phyloP scores from a whole-genome alignment of 495 filamentous ascomycete genomes.

The Penicillium simplicissimum region DNA sequence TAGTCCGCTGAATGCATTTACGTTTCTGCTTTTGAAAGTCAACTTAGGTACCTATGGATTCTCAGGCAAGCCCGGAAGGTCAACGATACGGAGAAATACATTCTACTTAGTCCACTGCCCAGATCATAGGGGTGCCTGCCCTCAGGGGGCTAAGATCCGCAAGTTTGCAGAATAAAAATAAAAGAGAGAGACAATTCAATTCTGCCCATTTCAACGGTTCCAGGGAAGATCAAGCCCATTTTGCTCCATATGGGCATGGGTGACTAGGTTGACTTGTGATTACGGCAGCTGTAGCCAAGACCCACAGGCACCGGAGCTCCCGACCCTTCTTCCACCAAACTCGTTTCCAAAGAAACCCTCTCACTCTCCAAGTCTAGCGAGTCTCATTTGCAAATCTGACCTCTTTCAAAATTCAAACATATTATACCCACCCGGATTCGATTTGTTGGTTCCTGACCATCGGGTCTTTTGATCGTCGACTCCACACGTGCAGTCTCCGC shows the following conservation, averaged over 20 bases:
- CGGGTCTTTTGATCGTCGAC: background rate
- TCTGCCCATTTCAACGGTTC: no score
- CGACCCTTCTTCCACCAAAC: conserved; percentile 6
- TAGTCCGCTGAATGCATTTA: background rate
- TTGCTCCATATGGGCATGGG: no score
- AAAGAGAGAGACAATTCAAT: no score
- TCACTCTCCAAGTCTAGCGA: background rate
- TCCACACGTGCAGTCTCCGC: background rate
- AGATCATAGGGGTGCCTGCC: no score
- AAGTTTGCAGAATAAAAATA: no score
- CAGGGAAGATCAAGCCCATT: no score
- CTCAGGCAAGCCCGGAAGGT: no score
- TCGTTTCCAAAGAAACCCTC: background rate
- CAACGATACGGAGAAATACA: no score
- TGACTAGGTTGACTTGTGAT: no score
- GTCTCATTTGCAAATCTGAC: background rate
- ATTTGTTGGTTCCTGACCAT: background rate
- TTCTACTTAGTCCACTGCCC: no score
- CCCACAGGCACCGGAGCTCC: conserved; percentile 1
- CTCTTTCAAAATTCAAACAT: background rate
- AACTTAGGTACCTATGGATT: no score
- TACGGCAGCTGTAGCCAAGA: background rate
- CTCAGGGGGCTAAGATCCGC: no score
- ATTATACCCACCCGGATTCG: background rate
- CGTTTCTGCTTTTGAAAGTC: background rate